Percentiles rank a stretch among this genome's conserved stretches.
These are phyloP conservation scores for Scheffersomyces titani DNA, from an alignment of 1,139 yeast genomes.

Conservation along the genomic window DNA sequence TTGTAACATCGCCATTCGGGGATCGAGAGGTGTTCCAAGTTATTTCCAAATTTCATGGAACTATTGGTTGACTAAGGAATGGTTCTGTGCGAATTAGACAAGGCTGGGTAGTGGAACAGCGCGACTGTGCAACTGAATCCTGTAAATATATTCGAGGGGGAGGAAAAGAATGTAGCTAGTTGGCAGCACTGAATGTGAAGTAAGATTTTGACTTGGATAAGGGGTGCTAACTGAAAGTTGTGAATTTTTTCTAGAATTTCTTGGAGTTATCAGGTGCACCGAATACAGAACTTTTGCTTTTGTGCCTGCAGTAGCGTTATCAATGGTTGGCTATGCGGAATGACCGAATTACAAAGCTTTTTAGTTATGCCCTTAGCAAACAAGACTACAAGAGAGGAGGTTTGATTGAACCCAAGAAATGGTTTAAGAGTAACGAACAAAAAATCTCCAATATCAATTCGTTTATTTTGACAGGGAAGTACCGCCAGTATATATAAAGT, in stretches of 20 bases:
- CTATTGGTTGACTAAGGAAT: not conserved
- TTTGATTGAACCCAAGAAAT: not conserved
- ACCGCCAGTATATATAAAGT: not conserved
- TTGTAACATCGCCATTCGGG: slow-evolving; percentile 89
- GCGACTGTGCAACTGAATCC: not conserved
- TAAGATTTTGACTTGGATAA: not conserved
- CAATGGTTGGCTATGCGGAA: not conserved
- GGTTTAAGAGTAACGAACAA: not conserved
- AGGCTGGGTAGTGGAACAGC: not conserved
- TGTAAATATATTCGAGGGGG: not conserved
- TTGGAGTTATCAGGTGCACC: not conserved
- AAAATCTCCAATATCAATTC: not conserved
- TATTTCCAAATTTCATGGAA: slow-evolving; percentile 82
- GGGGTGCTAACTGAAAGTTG: not conserved
- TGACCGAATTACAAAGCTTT: not conserved
- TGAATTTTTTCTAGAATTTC: not conserved
- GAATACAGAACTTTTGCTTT: not conserved
- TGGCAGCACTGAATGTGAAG: not conserved
- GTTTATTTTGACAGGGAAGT: not conserved
- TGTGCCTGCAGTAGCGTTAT: not conserved
- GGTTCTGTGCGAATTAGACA: not conserved
- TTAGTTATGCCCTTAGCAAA: not conserved
- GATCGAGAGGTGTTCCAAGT: slow-evolving; percentile 70
- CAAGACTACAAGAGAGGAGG: not conserved
- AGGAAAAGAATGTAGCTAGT: not conserved